Evolutionary conservation across 371 early-diverging fungal species (phyloP).

Genomic region (Rhizomucor pusillus): DNA sequence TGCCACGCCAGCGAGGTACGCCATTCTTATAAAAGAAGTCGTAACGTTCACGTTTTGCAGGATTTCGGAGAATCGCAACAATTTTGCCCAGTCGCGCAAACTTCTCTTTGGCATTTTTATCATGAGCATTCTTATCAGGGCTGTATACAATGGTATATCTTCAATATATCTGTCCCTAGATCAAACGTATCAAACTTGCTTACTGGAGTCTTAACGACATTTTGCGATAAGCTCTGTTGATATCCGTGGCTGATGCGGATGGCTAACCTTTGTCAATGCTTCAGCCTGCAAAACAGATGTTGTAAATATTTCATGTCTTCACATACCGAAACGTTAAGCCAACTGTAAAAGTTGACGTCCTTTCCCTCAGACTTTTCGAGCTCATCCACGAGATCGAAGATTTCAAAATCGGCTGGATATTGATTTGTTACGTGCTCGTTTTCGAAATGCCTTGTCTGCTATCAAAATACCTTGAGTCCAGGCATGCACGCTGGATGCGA

Average conservation of each 20-base stretch:
- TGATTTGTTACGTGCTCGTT: too few relatives aligned
- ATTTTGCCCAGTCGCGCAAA: slow-evolving; percentile 71
- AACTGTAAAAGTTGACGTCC: slow-evolving; percentile 58
- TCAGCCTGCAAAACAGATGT: too few relatives aligned
- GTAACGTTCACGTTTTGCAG: slow-evolving; percentile 70
- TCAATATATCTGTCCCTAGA: too few relatives aligned
- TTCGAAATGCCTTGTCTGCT: neutral
- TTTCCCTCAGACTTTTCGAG: slow-evolving; percentile 69
- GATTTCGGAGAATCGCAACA: slow-evolving; percentile 66
- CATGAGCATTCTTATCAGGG: slow-evolving; percentile 74
- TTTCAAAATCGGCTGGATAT: slow-evolving; percentile 65
- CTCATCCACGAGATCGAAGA: slow-evolving; percentile 82
- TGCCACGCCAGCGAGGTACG: slow-evolving; percentile 87
- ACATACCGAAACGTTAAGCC: slow-evolving; percentile 51
- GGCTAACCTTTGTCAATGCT: slow-evolving; percentile 25
- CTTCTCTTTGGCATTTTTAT: slow-evolving; percentile 50
- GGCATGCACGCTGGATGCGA: slow-evolving; percentile 6
- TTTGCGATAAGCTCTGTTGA: slow-evolving; percentile 86
- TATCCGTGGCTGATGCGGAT: slow-evolving; percentile 68
- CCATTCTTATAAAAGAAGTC: slow-evolving; percentile 85
- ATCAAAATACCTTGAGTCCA: slow-evolving; percentile 9
- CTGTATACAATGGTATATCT: too few relatives aligned
- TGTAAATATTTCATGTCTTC: neutral
- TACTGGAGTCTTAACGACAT: slow-evolving; percentile 92
- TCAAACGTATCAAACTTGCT: slow-evolving; percentile 22